Evolutionary conservation across 768 basidiomycete species (phyloP).

Genomic region (Agrocybe pediades): DNA sequence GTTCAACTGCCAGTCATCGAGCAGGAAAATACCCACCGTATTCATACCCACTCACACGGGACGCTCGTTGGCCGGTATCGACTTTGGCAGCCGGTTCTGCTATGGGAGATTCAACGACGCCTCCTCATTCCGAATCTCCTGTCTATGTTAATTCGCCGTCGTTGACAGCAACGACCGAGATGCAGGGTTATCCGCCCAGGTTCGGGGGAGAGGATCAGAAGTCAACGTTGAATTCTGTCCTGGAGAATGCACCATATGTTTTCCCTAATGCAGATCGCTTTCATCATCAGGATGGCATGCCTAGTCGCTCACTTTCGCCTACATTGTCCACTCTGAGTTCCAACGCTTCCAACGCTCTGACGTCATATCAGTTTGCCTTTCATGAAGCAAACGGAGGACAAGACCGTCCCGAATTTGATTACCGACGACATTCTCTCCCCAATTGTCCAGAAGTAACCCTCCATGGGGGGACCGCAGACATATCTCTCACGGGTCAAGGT

Average conservation of each 20-base stretch:
- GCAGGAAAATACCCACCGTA: conserved; percentile 56
- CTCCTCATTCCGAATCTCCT: conserved; percentile 53
- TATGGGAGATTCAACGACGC: conserved; percentile 39
- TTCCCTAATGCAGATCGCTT: conserved; percentile 27
- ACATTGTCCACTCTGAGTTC: conserved; percentile 58
- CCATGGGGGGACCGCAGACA: conserved; percentile 74
- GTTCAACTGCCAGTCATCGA: conserved; percentile 38
- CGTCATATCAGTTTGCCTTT: conserved; percentile 70
- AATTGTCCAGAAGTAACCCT: conserved; percentile 66
- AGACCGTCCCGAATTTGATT: conserved; percentile 67
- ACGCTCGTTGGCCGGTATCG: conserved; percentile 39
- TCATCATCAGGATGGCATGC: conserved; percentile 21
- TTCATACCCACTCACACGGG: conserved; percentile 39
- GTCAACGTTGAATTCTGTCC: conserved; percentile 20
- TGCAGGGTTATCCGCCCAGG: conserved; percentile 26
- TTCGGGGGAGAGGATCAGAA: conserved; percentile 32
- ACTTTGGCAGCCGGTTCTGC: conserved; percentile 41
- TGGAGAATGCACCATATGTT: conserved; percentile 27
- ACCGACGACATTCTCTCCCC: conserved; percentile 55
- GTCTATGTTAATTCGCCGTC: conserved; percentile 61
- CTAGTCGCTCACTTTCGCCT: conserved; percentile 74
- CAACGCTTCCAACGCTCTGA: conserved; percentile 63
- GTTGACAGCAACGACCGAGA: conserved; percentile 36
- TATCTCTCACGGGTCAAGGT: conserved; percentile 54
- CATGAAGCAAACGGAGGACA: conserved; percentile 52